These are phyloP conservation scores for Hirsutella thompsonii DNA, from an alignment of 2,329 filamentous ascomycete genomes.

Conservation along the genomic window DNA sequence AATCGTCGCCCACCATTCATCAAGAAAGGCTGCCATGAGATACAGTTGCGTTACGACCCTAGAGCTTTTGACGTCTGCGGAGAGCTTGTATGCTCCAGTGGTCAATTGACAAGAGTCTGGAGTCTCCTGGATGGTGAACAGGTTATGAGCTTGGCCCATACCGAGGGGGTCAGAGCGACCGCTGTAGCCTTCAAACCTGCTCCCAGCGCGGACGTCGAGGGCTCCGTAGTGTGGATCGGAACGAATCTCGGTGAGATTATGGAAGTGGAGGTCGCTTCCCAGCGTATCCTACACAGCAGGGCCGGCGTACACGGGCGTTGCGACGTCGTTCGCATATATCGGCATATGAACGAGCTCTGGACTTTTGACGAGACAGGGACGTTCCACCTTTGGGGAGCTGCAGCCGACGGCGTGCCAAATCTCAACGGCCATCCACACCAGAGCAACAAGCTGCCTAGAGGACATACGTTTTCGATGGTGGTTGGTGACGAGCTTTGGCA, in stretches of 20 bases:
- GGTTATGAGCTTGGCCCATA: slow-evolving; percentile 68
- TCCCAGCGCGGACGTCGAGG: slow-evolving; percentile 65
- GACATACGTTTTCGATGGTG: slow-evolving; percentile 79
- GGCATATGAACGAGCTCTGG: slow-evolving; percentile 85
- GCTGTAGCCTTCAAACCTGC: slow-evolving; percentile 79
- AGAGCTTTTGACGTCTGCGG: slow-evolving; percentile 81
- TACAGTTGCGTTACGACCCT: slow-evolving; percentile 76
- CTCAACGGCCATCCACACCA: slow-evolving; percentile 58
- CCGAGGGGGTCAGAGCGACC: slow-evolving; percentile 72
- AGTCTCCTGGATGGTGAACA: slow-evolving; percentile 70
- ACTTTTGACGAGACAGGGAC: slow-evolving; percentile 83
- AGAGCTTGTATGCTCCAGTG: slow-evolving; percentile 74
- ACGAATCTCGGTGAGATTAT: slow-evolving; percentile 79
- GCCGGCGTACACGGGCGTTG: slow-evolving; percentile 61
- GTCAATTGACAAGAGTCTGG: slow-evolving; percentile 81
- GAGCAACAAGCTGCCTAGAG: slow-evolving; percentile 65
- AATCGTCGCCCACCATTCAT: slow-evolving; percentile 74
- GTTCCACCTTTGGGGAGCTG: slow-evolving; percentile 76
- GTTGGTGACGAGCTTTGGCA: slow-evolving; percentile 81
- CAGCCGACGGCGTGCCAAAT: slow-evolving; percentile 57
- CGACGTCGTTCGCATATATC: slow-evolving; percentile 74
- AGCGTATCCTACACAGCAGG: slow-evolving; percentile 57
- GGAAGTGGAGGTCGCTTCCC: slow-evolving; percentile 70
- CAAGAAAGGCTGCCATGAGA: slow-evolving; percentile 59
- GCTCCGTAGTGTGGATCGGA: slow-evolving; percentile 74